A percentile compares a stretch with the other conserved stretches of the same genome.
Conservation (phyloP, 106 monocot species). For the Acanthochlamys bracteata region DNA sequence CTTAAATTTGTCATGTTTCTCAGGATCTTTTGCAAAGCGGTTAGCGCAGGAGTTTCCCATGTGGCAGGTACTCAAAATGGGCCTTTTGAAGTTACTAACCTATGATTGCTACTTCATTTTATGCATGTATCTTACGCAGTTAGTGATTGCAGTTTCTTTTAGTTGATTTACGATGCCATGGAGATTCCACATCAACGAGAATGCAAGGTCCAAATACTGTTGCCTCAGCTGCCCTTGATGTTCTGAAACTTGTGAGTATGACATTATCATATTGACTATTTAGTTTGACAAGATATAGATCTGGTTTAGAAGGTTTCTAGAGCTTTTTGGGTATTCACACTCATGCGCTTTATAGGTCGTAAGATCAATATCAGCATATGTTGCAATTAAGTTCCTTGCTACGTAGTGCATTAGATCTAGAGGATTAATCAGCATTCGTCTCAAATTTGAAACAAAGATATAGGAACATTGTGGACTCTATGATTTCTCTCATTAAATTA, state of each 20-base stretch:
- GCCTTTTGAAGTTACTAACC: background rate
- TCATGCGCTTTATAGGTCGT: too few species aligned
- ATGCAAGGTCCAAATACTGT: conserved; percentile 74
- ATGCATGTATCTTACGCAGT: background rate
- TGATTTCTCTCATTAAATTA: too few species aligned
- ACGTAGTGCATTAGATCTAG: too few species aligned
- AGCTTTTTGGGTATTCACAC: too few species aligned
- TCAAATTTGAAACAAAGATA: too few species aligned
- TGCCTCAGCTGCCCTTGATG: conserved; percentile 87
- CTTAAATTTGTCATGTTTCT: background rate
- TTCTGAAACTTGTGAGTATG: conserved; percentile 68
- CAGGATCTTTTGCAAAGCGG: conserved; percentile 87
- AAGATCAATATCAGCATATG: too few species aligned
- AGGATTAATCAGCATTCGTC: too few species aligned
- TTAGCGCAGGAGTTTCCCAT: conserved; percentile 85
- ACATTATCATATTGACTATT: too few species aligned
- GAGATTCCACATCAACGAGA: conserved; percentile 75
- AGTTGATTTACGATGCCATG: conserved; percentile 95
- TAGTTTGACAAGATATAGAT: too few species aligned
- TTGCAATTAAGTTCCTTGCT: too few species aligned
- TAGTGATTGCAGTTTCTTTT: conserved; percentile 95
- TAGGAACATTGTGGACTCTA: too few species aligned
- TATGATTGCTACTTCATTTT: background rate
- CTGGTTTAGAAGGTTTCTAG: too few species aligned
- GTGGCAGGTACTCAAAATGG: conserved; percentile 67